A percentile compares a stretch with the other conserved stretches of the same genome.
Conservation (phyloP, 2,329 filamentous ascomycete genomes). For the Stagonosporopsis cucurbitacearum region DNA sequence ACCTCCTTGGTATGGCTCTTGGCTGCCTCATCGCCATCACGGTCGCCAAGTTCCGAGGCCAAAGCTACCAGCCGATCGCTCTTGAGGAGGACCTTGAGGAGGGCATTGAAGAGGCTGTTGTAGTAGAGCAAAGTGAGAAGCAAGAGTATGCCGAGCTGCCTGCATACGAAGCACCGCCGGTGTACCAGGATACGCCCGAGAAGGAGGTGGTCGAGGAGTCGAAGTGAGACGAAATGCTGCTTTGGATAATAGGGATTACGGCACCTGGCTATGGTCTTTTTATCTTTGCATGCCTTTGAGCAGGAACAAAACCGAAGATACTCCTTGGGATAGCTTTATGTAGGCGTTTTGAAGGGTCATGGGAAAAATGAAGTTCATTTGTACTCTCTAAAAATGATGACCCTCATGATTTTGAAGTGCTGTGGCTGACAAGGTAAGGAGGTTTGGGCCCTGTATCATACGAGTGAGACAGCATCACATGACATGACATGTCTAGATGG, state of each 20-base stretch:
- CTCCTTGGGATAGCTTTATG: constrained; percentile 1
- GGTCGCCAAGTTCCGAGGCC: constrained; percentile 62
- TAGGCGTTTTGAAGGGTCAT: constrained; percentile 8
- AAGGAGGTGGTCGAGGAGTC: constrained; percentile 41
- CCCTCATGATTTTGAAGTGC: neutral
- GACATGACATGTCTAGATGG: neutral
- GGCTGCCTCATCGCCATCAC: constrained; percentile 67
- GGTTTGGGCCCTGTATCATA: neutral
- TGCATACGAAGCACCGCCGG: constrained; percentile 47
- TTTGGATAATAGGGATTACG: neutral
- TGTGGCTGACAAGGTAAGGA: neutral
- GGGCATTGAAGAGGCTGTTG: constrained; percentile 25
- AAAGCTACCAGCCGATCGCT: constrained; percentile 45
- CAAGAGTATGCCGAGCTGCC: constrained; percentile 44
- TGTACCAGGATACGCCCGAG: constrained; percentile 45
- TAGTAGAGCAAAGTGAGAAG: constrained; percentile 36
- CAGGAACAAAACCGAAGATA: constrained; percentile 1
- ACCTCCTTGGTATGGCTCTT: constrained; percentile 70
- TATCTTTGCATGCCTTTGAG: neutral
- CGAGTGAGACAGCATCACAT: neutral
- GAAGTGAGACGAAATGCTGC: constrained; percentile 18
- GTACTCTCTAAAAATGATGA: neutral
- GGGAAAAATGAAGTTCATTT: constrained; percentile 15
- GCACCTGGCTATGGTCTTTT: neutral
- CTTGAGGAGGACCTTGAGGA: constrained; percentile 39